phyloP scores from a whole-genome alignment of 2,329 filamentous ascomycete genomes.

The Aspergillus sojae region DNA sequence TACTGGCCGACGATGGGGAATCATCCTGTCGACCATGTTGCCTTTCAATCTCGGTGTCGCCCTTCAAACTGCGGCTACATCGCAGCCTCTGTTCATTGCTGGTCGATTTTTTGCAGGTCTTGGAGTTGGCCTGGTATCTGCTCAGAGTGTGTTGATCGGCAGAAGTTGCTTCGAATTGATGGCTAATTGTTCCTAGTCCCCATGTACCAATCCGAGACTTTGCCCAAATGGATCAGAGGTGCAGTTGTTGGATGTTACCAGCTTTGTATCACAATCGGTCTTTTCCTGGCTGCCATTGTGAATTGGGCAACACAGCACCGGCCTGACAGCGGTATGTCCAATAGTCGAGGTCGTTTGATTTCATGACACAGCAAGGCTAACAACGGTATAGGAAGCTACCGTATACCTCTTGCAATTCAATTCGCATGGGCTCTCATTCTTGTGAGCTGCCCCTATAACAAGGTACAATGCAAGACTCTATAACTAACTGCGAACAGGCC shows the following conservation, averaged over 20 bases:
- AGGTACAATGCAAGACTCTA: neutral
- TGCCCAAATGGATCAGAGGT: neutral
- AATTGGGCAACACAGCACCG: neutral
- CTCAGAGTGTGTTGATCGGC: neutral
- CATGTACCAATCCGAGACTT: neutral
- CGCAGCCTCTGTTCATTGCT: slow-evolving; percentile 35
- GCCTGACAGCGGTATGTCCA: neutral
- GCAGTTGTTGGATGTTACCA: neutral
- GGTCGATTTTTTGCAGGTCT: neutral
- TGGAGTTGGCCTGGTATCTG: neutral
- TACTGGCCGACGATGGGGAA: slow-evolving; percentile 1
- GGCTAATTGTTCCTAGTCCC: neutral
- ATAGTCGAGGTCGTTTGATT: too few relatives aligned
- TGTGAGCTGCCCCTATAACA: neutral
- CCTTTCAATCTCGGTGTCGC: slow-evolving; percentile 32
- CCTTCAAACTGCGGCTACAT: slow-evolving; percentile 28
- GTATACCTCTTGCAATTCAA: neutral
- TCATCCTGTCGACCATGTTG: slow-evolving; percentile 12
- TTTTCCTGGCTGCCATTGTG: neutral
- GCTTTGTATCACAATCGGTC: neutral
- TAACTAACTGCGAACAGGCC: neutral
- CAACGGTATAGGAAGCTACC: neutral
- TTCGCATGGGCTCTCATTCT: neutral
- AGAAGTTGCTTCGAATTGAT: neutral
- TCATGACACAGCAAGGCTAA: neutral